phyloP scores from a whole-genome alignment of 495 filamentous ascomycete genomes.

The Physcia stellaris region DNA sequence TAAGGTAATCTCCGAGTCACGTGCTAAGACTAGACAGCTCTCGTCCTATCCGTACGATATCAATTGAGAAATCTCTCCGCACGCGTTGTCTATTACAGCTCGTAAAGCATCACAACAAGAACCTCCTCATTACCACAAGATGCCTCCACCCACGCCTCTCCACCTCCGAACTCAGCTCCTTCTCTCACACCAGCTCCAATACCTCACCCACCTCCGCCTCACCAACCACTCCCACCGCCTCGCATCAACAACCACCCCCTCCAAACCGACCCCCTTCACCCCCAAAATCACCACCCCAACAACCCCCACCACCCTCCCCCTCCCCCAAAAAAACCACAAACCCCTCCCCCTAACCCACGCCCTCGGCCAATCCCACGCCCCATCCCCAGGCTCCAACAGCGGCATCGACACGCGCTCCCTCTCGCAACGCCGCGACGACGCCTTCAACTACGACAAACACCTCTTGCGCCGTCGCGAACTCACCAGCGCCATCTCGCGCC shows the following conservation, averaged over 20 bases:
- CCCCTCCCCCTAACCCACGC: conserved; percentile 50
- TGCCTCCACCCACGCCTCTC: too few species aligned
- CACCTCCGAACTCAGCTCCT: too few species aligned
- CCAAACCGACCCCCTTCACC: not conserved
- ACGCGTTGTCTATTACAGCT: too few species aligned
- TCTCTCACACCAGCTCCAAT: too few species aligned
- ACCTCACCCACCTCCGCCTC: conserved; percentile 1
- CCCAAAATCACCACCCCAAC: conserved; percentile 1
- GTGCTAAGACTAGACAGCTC: too few species aligned
- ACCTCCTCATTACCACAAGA: too few species aligned
- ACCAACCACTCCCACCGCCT: not conserved
- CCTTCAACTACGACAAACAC: conserved; percentile 75
- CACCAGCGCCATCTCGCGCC: conserved; percentile 47
- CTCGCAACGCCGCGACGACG: conserved; percentile 61
- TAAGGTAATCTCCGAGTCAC: too few species aligned
- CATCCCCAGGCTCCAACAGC: conserved; percentile 62
- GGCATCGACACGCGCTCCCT: conserved; percentile 56
- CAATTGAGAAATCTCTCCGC: too few species aligned
- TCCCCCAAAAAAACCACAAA: not conserved
- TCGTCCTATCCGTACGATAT: too few species aligned
- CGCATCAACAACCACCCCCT: not conserved
- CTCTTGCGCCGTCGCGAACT: conserved; percentile 55
- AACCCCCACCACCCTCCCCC: not conserved
- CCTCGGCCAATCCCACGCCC: conserved; percentile 64
- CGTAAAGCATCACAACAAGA: too few species aligned